Base-by-base conservation (phyloP, 192 early-diverging fungal genomes). In the Entophlyctis helioformis region DNA sequence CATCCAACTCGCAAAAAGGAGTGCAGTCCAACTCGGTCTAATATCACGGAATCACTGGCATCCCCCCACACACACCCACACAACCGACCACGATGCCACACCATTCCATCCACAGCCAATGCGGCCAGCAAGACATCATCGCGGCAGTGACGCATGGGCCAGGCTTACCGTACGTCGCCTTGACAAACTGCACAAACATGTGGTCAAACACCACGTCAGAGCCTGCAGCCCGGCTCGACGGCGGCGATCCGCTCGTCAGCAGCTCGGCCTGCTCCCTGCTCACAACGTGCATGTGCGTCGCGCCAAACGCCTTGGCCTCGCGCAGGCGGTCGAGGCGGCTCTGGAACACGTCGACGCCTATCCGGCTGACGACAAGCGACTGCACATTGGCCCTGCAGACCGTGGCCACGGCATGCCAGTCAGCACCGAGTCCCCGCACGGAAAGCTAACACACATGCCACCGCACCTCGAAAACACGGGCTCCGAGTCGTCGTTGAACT, bases 401-500 rank as follows among this genome's bases (percentile, higher is more conserved):
- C 11, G 11, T 31, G 29, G 29, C 11, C 29, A 31, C 4, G 6
- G 11, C 29, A 31, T 31, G 16, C 10, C 24, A 11, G 15, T 48
- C 11, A 48, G 43, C 5, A n/a, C n/a, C n/a, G n/a, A n/a, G n/a
- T n/a, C n/a, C n/a, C n/a, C 44, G 12, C 21, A 42, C 27, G 12
- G 20, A 45, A 49, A 1, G 48, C 18, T 46, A 13, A 2, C 27
- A 23, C 22, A 23, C 10, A 23, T 42, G 40, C 32, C 33, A 40
- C 32, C 50, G 9, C 53, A 82, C 56, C 78, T 71, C 2, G 74
- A 69, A 49, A 98, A 80, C 2, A 78, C 66, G 2, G 86, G 61
- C 44, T 85, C 82, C 2, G 77, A 56, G 29, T 89, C 84, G 60
- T 86, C 68, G 56, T 96, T 90, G 59, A 81, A 98, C 59, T 96